Percentiles rank a stretch among this genome's conserved stretches.
These are phyloP conservation scores for Tillandsia fasciculata DNA, from an alignment of 176 grass and related monocot genomes.

Conservation along the genomic window DNA sequence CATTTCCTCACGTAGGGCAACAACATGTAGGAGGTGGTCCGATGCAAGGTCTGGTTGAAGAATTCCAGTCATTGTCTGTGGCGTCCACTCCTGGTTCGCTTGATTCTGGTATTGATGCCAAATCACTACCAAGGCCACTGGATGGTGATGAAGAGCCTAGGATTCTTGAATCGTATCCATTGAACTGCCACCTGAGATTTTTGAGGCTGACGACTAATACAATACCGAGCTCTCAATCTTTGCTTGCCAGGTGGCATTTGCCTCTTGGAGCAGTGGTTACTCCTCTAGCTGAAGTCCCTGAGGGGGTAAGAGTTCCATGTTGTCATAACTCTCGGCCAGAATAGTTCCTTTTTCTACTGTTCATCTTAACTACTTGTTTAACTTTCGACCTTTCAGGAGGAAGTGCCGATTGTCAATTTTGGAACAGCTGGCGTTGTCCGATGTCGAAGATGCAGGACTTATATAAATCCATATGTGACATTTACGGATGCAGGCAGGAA, in stretches of 20 bases:
- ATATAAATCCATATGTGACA: slow-evolving; percentile 81
- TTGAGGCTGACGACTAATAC: slow-evolving; percentile 85
- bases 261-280: slow-evolving; percentile 78
- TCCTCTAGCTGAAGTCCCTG: slow-evolving; percentile 79
- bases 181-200: slow-evolving; percentile 85
- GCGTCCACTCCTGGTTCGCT: slow-evolving; percentile 60
- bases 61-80: slow-evolving; percentile 84
- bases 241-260: slow-evolving; percentile 89
- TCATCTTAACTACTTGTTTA: slow-evolving; percentile 10
- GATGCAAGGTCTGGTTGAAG: slow-evolving; percentile 66
- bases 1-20: slow-evolving; percentile 28
- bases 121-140: slow-evolving; percentile 73
- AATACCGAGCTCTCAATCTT: slow-evolving; percentile 73
- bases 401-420: slow-evolving; percentile 87
- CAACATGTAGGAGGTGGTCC: slow-evolving; percentile 33
- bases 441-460: slow-evolving; percentile 94
- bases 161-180: slow-evolving; percentile 48
- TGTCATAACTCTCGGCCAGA: background rate
- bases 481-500: slow-evolving; percentile 96
- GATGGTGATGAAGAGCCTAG: slow-evolving; percentile 68
- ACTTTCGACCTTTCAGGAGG: slow-evolving; percentile 44
- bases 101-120: slow-evolving; percentile 58
- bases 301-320: slow-evolving; percentile 55
- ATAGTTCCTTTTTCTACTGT: background rate
- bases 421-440: slow-evolving; percentile 68